A percentile compares a stretch with the other conserved stretches of the same genome.
These are phyloP conservation scores for Picochlorum sp. DNA, from an alignment of 139 green algal genomes.

Conservation along the genomic window DNA sequence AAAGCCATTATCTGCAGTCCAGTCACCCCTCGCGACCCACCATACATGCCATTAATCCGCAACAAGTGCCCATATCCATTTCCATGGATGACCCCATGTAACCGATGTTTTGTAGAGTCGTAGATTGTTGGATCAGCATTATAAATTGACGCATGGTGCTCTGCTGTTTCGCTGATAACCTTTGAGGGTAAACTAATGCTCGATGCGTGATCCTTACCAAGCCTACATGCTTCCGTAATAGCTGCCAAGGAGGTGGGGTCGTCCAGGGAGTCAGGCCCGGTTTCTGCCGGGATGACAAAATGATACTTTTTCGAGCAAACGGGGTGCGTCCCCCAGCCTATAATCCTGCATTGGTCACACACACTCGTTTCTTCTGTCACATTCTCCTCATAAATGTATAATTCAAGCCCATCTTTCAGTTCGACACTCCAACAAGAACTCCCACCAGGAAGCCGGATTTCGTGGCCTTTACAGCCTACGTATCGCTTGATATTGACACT, in stretches of 20 bases:
- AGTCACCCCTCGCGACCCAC: conserved; percentile 30
- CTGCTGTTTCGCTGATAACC: conserved; percentile 4
- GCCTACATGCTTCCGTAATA: conserved; percentile 32
- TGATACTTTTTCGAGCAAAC: conserved; percentile 69
- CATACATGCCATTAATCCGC: conserved; percentile 70
- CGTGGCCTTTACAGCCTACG: not conserved
- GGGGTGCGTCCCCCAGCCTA: conserved; percentile 84
- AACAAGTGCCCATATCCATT: conserved; percentile 94
- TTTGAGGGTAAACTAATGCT: conserved; percentile 9
- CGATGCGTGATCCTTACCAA: not conserved
- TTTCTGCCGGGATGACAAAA: conserved; percentile 73
- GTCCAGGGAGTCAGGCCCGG: conserved; percentile 27
- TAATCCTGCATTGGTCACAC: conserved; percentile 79
- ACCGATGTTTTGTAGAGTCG: conserved; percentile 46
- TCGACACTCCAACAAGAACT: conserved; percentile 23
- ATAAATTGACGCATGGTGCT: conserved; percentile 25
- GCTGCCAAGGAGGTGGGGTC: conserved; percentile 38
- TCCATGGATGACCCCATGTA: conserved; percentile 62
- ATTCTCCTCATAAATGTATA: conserved; percentile 39
- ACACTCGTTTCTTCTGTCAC: conserved; percentile 10
- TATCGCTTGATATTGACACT: not conserved
- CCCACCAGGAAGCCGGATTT: not conserved
- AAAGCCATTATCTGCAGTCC: conserved; percentile 75
- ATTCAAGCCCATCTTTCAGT: conserved; percentile 7
- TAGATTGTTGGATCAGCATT: conserved; percentile 50